Evolutionary conservation across 306 rosid species (phyloP).

Genomic region (Gastrolobium bilobum): DNA sequence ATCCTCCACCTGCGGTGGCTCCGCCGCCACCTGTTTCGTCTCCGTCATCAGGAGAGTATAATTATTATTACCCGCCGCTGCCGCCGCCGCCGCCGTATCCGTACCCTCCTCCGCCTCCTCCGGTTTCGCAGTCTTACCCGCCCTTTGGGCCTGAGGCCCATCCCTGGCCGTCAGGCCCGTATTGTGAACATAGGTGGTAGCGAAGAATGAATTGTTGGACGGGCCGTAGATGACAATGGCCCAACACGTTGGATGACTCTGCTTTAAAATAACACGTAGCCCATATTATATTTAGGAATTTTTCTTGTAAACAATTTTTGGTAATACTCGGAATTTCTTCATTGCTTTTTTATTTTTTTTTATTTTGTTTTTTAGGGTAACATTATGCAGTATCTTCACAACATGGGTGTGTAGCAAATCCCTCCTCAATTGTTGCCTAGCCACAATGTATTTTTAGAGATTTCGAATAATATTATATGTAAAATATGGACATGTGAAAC

Average conservation of each 20-base stretch:
- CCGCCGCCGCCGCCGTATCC: conserved; percentile 34
- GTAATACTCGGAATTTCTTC: no score
- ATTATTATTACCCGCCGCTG: conserved; percentile 15
- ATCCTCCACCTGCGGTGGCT: neutral
- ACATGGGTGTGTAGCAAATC: no score
- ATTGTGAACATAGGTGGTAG: conserved; percentile 48
- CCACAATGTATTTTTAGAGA: no score
- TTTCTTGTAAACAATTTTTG: no score
- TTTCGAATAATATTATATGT: no score
- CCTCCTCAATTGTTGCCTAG: no score
- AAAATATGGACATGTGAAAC: no score
- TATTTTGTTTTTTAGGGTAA: no score
- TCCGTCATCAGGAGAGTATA: conserved; percentile 31
- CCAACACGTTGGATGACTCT: neutral
- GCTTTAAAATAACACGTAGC: neutral
- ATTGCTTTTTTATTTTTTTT: no score
- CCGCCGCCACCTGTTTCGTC: conserved; percentile 8
- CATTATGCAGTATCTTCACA: no score
- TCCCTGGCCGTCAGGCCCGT: conserved; percentile 44
- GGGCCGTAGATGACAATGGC: neutral
- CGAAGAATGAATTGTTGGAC: neutral
- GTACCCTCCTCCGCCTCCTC: conserved; percentile 48
- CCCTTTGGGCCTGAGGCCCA: conserved; percentile 42
- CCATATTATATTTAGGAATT: neutral
- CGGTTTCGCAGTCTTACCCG: conserved; percentile 2